Evolutionary conservation across 2,329 filamentous ascomycete genomes (phyloP), one percentile per base, ranked within the genome.

Genomic region (Colletotrichum australisinense): DNA sequence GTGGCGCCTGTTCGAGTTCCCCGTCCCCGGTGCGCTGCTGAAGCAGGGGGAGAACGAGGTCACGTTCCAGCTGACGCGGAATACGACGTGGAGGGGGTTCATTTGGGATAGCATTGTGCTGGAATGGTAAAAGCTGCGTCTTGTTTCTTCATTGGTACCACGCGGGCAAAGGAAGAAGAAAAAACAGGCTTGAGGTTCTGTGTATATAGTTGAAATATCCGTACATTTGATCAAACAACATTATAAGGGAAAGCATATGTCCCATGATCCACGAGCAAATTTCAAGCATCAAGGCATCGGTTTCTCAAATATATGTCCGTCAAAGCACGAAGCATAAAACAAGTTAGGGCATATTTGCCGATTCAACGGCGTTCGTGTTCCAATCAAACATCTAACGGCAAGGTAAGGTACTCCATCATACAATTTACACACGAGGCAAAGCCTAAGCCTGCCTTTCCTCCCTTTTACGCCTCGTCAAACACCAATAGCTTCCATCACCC

Each of bases 1-100:
- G 78, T 87, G 85, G 85, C 79, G 84, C 67, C 79, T 85, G 24
- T 81, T 86, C 28, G 84, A 88, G 77, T 85, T 80, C 62, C 72
- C 74, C 12, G 77, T 81, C 9, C 73, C 76, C 8, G 73, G 70
- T 5, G 62, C 57, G 19, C 55, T 78, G 30, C 59, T 80, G 56
- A 75, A 67, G 53, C 38, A 73, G 46, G 76, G 78, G 12, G 55
- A 46, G 12, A 80, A 80, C 49, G 77, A 79, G 66, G 70, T 80
- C 16, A 76, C 74, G 11, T 80, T 77, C 55, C 74, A 76, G 52
- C 72, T 77, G 64, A 79, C 77, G 63, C 67, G 76, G 28, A 78
- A 78, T 32, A 75, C 78, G 30, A 76, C 76, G 16, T 79, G 78
- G 78, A 75, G 76, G 26, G 78, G 78, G 4, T 78, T 80, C 52